Base-by-base conservation (phyloP, 2,329 filamentous ascomycete genomes). In the Tothia fuscella region DNA sequence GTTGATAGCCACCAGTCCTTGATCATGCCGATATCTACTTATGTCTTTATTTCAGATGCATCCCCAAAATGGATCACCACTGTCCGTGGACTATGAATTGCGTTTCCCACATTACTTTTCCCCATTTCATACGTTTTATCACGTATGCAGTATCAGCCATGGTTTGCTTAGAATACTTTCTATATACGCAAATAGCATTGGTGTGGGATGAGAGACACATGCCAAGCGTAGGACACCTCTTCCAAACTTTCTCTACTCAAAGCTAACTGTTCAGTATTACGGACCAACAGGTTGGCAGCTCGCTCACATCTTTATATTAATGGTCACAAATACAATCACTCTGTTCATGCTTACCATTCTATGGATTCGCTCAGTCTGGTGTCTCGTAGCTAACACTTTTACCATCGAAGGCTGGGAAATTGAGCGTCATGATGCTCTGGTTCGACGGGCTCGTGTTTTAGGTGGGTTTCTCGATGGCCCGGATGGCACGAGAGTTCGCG, bases 21-120 rank as follows among this genome's bases (percentile, higher is more conserved):
- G n/a, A n/a, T n/a, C n/a, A n/a, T n/a, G n/a, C n/a, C n/a, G n/a
- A n/a, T n/a, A n/a, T n/a, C n/a, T n/a, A n/a, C n/a, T 20, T 36
- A 13, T 17, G 38, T 16, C 10, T 7, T 19, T 40, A 17, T 6
- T 38, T 14, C 41, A 75, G 72, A 51, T 87, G 82, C 59, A 74
- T 87, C 37, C 80, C 81, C 28, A 81, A 77, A 61, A 88, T 88
- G 82, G 82, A 88, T 62, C 82, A 87, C 62, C 83, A 93, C 63
- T 91, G 84, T 55, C 82, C 84, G 3, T 91, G 84, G 84, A 89
- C 82, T 3, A 67, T 64, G 46, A 89, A 88, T 61, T 93, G 85
- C 64, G 82, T 91, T 41, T 87, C 82, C 10, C 74, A 87, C 58
- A 79, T 78, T 46, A 88, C 82, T 1, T 83, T 87, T 52, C 84